Evolutionary conservation across 345 rosid species (phyloP).

Genomic region (Salix arbutifolia): DNA sequence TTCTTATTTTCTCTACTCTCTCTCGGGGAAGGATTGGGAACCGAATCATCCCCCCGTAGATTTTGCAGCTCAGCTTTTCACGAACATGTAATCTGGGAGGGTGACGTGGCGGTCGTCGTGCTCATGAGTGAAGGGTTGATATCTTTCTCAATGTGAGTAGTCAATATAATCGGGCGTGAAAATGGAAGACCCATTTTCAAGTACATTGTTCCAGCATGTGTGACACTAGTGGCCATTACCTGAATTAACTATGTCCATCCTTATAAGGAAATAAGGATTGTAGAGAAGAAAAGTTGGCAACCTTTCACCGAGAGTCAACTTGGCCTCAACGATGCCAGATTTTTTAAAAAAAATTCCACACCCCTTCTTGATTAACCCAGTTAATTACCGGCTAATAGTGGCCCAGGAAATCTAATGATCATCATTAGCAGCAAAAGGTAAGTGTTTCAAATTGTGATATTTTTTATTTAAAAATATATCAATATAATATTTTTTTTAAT

Average conservation of each 20-base stretch:
- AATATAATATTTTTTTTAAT: no score
- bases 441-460: no score
- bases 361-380: neutral
- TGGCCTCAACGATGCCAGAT: neutral
- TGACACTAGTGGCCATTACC: constrained; percentile 34
- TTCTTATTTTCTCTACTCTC: neutral
- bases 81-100: constrained; percentile 39
- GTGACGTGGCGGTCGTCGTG: constrained; percentile 26
- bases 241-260: constrained; percentile 1
- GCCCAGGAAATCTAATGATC: constrained; percentile 32
- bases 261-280: neutral
- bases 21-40: constrained; percentile 25
- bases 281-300: neutral
- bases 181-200: constrained; percentile 26
- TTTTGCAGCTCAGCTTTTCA: constrained; percentile 41
- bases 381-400: constrained; percentile 2
- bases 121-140: constrained; percentile 40
- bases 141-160: constrained; percentile 3
- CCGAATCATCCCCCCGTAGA: constrained; percentile 38
- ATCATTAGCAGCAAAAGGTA: constrained; percentile 27
- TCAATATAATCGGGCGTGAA: constrained; percentile 46
- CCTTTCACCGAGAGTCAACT: constrained; percentile 4
- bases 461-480: no score
- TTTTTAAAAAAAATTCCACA: no score
- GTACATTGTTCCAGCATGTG: constrained; percentile 8